phyloP scores from a whole-genome alignment of 2,329 filamentous ascomycete genomes.

The Fusarium haematococcum region DNA sequence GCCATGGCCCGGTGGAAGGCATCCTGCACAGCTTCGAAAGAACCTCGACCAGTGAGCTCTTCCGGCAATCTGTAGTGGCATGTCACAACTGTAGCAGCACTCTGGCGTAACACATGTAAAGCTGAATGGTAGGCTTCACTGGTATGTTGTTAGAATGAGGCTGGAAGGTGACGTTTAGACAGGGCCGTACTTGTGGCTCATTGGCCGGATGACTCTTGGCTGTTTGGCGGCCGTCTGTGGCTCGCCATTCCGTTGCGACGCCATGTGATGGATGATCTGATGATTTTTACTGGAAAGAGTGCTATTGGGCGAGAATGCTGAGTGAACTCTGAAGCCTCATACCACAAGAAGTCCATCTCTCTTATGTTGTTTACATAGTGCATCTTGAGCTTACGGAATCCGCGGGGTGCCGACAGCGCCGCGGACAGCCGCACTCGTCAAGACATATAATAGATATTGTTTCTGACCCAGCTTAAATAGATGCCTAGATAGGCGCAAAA shows the following conservation, averaged over 20 bases:
- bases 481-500: not conserved
- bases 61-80: slow-evolving; percentile 31
- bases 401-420: slow-evolving; percentile 25
- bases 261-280: slow-evolving; percentile 6
- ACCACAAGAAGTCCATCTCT: not conserved
- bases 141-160: not conserved
- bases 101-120: slow-evolving; percentile 31
- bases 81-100: slow-evolving; percentile 26
- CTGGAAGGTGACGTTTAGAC: not conserved
- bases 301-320: not conserved
- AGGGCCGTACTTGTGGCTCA: slow-evolving; percentile 33
- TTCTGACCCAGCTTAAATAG: not conserved
- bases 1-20: slow-evolving; percentile 28
- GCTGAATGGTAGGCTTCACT: slow-evolving; percentile 35
- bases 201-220: slow-evolving; percentile 29
- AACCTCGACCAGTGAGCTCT: not conserved
- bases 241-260: not conserved
- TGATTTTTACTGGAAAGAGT: not conserved
- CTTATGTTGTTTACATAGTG: not conserved
- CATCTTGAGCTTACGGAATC: slow-evolving; percentile 8
- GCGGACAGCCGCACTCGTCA: slow-evolving; percentile 5
- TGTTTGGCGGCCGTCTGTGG: not conserved
- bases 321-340: not conserved
- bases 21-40: slow-evolving; percentile 3
- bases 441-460: not conserved